Evolutionary conservation across 345 rosid genomes (phyloP), one percentile per base, ranked within the genome.

Genomic region (Kernera saxatilis): DNA sequence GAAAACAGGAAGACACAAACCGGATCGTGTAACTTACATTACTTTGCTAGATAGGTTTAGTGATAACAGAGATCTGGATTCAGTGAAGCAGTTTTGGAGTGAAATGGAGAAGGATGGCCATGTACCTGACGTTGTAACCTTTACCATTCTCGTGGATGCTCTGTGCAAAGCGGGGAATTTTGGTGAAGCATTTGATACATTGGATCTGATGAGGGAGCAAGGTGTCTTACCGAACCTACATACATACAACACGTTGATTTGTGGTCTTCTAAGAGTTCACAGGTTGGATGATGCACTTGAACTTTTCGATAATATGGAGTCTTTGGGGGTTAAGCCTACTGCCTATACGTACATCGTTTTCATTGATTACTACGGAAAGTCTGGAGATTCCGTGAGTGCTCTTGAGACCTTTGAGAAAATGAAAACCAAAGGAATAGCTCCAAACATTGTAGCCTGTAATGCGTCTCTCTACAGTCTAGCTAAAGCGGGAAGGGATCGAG

Each of bases 331-430:
- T 70, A 80, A 69, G 43, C 94, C 96, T 48, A 89, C 88, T 63
- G 92, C 90, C 8, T 91, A 83, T 56, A 87, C 97, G 2, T 86
- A 86, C 70, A 76, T 91, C 30, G 92, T 91, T 69, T 91, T 91
- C 79, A 93, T 93, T 26, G 88, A 93, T 80, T 89, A 91, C 80
- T 86, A 91, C 63, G 98, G 97, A 61, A 93, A 93, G 85, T 73
- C 78, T 26, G 91, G 91, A 67, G 84, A 85, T 35, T 76, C 81
- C 14, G 70, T 67, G 7, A 84, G 82, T 73, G 91, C 96, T 77
- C 83, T 93, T 5, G 85, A 84, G 83, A 89, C 86, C 26, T 91
- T 91, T 80, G 88, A 86, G 79, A 79, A 79, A 71, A 91, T 93
- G 96, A 91, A 86, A 77, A 37, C 35, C 41, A 80, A 70, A 70